A percentile compares a stretch with the other conserved stretches of the same genome.
Conservation (phyloP, 1,139 yeast genomes). For the Sugiyamaella japonica region DNA sequence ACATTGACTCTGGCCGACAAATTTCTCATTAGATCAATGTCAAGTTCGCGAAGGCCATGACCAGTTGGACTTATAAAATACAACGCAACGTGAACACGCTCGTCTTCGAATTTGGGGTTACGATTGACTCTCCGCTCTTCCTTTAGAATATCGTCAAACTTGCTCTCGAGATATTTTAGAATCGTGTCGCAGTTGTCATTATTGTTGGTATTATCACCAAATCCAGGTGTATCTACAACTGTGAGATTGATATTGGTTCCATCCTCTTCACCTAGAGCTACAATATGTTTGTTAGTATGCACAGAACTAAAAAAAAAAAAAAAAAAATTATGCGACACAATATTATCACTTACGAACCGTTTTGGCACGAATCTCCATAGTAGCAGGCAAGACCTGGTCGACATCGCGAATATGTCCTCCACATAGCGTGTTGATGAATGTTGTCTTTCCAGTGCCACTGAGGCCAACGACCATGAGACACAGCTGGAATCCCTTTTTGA, state of each 20-base stretch:
- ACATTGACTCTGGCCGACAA: conserved; percentile 81
- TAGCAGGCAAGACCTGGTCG: conserved; percentile 22
- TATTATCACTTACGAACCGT: conserved; percentile 10
- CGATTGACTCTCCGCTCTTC: conserved; percentile 92
- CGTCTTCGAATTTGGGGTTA: conserved; percentile 71
- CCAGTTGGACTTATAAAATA: conserved; percentile 75
- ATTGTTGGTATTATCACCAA: conserved; percentile 70
- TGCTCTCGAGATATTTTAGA: conserved; percentile 75
- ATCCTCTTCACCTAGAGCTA: conserved; percentile 46
- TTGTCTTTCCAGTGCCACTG: conserved; percentile 78
- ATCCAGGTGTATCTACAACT: conserved; percentile 74
- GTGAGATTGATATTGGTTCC: conserved; percentile 63
- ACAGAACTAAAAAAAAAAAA: no score
- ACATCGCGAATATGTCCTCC: conserved; percentile 60
- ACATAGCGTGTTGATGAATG: conserved; percentile 81
- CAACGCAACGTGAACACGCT: conserved; percentile 69
- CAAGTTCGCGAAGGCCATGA: conserved; percentile 67
- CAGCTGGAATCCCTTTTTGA: conserved; percentile 81
- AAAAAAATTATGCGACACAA: not conserved
- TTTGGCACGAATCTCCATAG: conserved; percentile 28
- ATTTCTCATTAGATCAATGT: conserved; percentile 72
- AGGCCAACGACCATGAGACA: conserved; percentile 76
- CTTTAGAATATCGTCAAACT: conserved; percentile 85
- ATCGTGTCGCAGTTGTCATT: conserved; percentile 62
- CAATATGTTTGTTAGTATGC: not conserved